Conservation (phyloP, 2,329 filamentous ascomycete genomes). For the Alternaria ventricosa region DNA sequence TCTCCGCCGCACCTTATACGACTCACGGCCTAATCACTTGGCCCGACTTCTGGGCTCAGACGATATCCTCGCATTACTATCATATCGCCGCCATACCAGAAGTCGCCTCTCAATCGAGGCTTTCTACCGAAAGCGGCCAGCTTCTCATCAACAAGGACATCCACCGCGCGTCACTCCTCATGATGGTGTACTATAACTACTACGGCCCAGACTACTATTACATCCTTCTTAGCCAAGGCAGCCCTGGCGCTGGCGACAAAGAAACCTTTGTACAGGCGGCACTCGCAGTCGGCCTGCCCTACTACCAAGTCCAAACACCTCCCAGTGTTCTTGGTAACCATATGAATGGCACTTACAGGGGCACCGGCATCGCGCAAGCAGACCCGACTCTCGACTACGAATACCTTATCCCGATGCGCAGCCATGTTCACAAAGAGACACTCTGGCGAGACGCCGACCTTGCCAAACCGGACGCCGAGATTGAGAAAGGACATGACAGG, state of each 20-base stretch:
- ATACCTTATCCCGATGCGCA: conserved; percentile 22
- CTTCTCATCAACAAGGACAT: conserved; percentile 57
- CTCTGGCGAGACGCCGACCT: conserved; percentile 17
- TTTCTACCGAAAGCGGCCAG: conserved; percentile 58
- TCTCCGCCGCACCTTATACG: conserved; percentile 60
- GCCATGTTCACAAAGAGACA: conserved; percentile 17
- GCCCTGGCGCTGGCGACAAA: conserved; percentile 56
- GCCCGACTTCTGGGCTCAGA: conserved; percentile 62
- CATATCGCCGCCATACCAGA: conserved; percentile 50
- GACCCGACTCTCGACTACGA: conserved; percentile 29
- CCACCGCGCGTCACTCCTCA: conserved; percentile 56
- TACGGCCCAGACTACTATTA: conserved; percentile 62
- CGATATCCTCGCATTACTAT: conserved; percentile 54
- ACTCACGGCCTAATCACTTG: conserved; percentile 62
- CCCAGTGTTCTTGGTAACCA: conserved; percentile 41
- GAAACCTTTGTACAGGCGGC: conserved; percentile 58
- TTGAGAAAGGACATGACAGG: conserved; percentile 6
- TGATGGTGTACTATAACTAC: conserved; percentile 63
- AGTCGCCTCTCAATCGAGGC: conserved; percentile 34
- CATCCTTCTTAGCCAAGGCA: conserved; percentile 55
- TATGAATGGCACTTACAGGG: conserved; percentile 15
- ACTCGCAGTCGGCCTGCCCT: conserved; percentile 49
- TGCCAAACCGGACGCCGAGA: not conserved
- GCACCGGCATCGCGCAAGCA: conserved; percentile 25
- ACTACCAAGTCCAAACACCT: conserved; percentile 50